Evolutionary conservation across 208 protist genomes (phyloP).

Genomic region (Leishmania tarentolae): DNA sequence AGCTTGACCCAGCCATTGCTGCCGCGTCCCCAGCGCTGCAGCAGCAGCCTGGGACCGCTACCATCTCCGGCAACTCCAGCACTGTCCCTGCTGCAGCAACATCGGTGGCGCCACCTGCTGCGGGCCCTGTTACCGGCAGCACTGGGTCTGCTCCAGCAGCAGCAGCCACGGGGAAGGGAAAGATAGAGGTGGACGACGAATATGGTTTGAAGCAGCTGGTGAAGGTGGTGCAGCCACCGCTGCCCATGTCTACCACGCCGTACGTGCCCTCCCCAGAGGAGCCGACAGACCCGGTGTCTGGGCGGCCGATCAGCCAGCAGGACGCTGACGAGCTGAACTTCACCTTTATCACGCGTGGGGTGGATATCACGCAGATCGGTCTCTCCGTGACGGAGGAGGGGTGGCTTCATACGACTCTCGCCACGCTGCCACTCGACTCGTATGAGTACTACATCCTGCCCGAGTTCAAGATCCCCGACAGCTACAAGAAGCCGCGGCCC

Average conservation of each 20-base stretch:
- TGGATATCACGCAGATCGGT: conserved; percentile 72
- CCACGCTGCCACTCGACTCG: conserved; percentile 61
- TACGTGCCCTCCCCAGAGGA: conserved; percentile 30
- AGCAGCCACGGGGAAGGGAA: conserved; percentile 17
- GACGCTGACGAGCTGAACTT: conserved; percentile 61
- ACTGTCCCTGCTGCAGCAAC: conserved; percentile 4
- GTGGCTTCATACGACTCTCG: conserved; percentile 72
- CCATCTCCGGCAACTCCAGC: conserved; percentile 19
- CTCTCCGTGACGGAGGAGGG: conserved; percentile 68
- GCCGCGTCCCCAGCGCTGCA: conserved; percentile 20
- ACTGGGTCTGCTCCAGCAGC: neutral
- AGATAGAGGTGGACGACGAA: conserved; percentile 68
- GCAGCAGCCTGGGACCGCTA: neutral
- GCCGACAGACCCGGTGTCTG: conserved; percentile 35
- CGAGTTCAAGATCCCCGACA: conserved; percentile 77
- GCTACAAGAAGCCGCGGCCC: conserved; percentile 80
- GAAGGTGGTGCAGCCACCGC: conserved; percentile 39
- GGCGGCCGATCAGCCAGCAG: conserved; percentile 44
- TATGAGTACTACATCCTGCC: conserved; percentile 72
- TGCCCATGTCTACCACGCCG: conserved; percentile 35
- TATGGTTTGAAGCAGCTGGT: conserved; percentile 69
- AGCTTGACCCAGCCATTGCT: conserved; percentile 31
- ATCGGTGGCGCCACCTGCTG: neutral
- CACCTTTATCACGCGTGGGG: conserved; percentile 72
- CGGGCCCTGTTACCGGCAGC: neutral